Evolutionary conservation across 805 yeast genomes (phyloP).

Genomic region (Henningerozyma blattae): DNA sequence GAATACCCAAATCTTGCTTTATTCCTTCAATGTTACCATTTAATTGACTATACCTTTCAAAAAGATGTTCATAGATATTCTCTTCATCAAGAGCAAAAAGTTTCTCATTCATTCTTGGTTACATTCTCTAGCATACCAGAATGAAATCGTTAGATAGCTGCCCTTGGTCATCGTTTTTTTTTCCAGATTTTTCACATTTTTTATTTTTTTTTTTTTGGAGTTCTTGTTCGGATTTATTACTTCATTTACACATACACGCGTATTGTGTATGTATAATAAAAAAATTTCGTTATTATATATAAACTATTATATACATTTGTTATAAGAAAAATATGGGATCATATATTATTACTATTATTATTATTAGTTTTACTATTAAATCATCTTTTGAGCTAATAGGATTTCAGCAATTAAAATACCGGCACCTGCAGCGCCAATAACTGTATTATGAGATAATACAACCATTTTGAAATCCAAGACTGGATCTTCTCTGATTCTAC

Average conservation of each 20-base stretch:
- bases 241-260: not conserved
- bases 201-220: no score
- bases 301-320: not conserved
- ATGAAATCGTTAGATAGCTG: no score
- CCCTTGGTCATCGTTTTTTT: not conserved
- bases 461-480: slow-evolving; percentile 93
- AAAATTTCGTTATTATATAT: not conserved
- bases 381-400: slow-evolving; percentile 59
- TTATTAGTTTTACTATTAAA: slow-evolving; percentile 32
- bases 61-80: slow-evolving; percentile 20
- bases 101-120: not conserved
- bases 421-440: slow-evolving; percentile 98
- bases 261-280: slow-evolving; percentile 2
- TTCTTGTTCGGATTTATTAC: no score
- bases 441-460: slow-evolving; percentile 92
- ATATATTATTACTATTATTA: not conserved
- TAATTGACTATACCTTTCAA: slow-evolving; percentile 19
- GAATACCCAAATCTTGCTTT: slow-evolving; percentile 25
- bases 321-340: not conserved
- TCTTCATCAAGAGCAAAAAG: slow-evolving; percentile 8
- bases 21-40: slow-evolving; percentile 10
- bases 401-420: slow-evolving; percentile 94
- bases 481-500: slow-evolving; percentile 87
- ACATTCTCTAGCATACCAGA: no score
- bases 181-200: not conserved